Evolutionary conservation across 2,329 filamentous ascomycete genomes (phyloP).

Genomic region (Colletotrichum sp.): DNA sequence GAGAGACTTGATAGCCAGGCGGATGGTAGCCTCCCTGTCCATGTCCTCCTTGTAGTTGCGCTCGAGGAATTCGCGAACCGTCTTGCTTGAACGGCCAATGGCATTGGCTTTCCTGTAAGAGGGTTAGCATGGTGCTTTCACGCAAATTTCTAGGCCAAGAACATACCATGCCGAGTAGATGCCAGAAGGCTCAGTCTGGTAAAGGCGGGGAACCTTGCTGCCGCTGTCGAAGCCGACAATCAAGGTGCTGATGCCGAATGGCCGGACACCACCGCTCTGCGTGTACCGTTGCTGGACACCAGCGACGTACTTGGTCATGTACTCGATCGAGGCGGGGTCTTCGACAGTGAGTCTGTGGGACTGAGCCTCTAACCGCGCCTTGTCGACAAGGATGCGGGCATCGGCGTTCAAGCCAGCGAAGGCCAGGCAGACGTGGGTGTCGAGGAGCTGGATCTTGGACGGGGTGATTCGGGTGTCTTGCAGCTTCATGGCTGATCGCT

Average conservation of each 20-base stretch:
- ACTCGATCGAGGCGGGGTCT: constrained; percentile 96
- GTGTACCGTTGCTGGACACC: constrained; percentile 99
- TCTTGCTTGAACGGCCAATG: constrained; percentile 98
- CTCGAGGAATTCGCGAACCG: constrained; percentile 97
- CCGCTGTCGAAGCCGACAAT: constrained; percentile 98
- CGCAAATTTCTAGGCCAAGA: not conserved
- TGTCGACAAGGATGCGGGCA: constrained; percentile 97
- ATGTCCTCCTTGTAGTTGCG: constrained; percentile 98
- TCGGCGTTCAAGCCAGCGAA: constrained; percentile 98
- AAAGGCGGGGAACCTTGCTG: constrained; percentile 85
- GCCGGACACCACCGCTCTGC: constrained; percentile 95
- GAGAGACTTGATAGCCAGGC: constrained; percentile 96
- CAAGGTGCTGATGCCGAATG: constrained; percentile 92
- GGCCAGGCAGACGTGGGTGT: constrained; percentile 94
- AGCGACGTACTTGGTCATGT: constrained; percentile 98
- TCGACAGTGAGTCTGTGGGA: constrained; percentile 97
- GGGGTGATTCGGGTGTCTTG: constrained; percentile 99
- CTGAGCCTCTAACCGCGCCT: constrained; percentile 95
- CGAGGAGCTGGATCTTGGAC: constrained; percentile 96
- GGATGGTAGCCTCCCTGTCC: constrained; percentile 95
- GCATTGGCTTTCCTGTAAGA: constrained; percentile 92
- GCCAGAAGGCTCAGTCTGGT: constrained; percentile 98
- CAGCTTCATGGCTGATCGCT: constrained; percentile 98
- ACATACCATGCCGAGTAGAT: constrained; percentile 96
- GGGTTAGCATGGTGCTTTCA: not conserved